A percentile compares a stretch with the other conserved stretches of the same genome.
These are phyloP conservation scores for Rhodomyrtus tomentosa DNA, from an alignment of 345 rosid species.

Conservation along the genomic window DNA sequence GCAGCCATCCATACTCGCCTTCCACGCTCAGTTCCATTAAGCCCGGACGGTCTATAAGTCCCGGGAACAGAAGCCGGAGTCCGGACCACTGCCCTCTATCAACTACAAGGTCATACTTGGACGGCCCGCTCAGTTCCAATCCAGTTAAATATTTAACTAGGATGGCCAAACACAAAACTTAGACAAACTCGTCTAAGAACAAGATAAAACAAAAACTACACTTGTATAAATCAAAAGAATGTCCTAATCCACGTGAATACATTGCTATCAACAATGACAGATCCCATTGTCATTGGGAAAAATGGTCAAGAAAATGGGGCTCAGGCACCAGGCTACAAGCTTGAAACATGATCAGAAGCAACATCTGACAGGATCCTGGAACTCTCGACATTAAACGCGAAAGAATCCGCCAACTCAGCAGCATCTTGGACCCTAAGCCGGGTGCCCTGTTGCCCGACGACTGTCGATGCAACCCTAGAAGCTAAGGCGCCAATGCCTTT, in stretches of 20 bases:
- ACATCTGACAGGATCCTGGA: slow-evolving; percentile 38
- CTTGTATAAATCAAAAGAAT: not conserved
- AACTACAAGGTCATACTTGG: not conserved
- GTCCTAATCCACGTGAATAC: not conserved
- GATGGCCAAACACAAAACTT: not conserved
- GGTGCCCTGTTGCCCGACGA: slow-evolving; percentile 90
- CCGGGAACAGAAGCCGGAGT: too few species aligned
- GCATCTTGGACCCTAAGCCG: slow-evolving; percentile 77
- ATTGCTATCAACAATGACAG: not conserved
- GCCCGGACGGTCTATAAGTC: not conserved
- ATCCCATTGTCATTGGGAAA: not conserved
- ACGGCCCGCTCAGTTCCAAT: too few species aligned
- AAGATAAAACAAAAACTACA: not conserved
- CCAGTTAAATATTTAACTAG: not conserved
- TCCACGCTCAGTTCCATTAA: not conserved
- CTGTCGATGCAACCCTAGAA: slow-evolving; percentile 78
- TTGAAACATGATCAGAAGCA: slow-evolving; percentile 53
- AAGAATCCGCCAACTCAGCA: slow-evolving; percentile 46
- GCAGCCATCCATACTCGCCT: not conserved
- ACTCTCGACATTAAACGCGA: slow-evolving; percentile 27
- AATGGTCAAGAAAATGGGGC: not conserved
- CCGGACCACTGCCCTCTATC: too few species aligned
- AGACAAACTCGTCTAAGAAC: not conserved
- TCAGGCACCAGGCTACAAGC: slow-evolving; percentile 24
- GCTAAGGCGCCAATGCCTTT: slow-evolving; percentile 82